A percentile compares a stretch with the other conserved stretches of the same genome.
Conservation (phyloP, 2,329 filamentous ascomycete species). For the Colletotrichum sp. region DNA sequence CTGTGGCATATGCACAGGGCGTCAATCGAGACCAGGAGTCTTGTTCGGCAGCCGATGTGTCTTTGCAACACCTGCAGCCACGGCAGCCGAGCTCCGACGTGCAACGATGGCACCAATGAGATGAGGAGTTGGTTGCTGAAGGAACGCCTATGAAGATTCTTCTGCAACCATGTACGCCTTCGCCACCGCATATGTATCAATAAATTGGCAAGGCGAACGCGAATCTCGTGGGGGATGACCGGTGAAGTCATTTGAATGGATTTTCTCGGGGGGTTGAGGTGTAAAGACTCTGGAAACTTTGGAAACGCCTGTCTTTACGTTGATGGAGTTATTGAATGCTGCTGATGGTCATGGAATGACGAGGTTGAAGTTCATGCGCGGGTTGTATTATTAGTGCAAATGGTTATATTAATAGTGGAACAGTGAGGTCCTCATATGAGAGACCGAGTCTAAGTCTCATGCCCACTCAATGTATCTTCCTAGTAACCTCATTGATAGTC, state of each 20-base stretch:
- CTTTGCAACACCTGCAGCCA: neutral
- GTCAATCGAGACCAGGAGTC: neutral
- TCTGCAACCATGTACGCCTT: neutral
- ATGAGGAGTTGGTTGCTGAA: neutral
- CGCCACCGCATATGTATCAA: neutral
- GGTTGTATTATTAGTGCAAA: neutral
- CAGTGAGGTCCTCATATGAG: neutral
- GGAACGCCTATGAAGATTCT: neutral
- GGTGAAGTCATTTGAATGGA: neutral
- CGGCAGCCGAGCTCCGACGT: fast-evolving
- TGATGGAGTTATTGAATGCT: neutral
- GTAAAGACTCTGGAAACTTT: neutral
- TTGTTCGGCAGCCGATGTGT: neutral
- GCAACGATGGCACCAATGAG: neutral
- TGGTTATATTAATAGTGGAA: neutral
- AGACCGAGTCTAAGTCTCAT: neutral
- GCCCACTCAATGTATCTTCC: neutral
- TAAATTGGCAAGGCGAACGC: neutral
- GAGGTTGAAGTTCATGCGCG: neutral
- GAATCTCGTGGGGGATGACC: neutral
- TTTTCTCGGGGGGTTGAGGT: neutral
- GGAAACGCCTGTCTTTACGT: neutral
- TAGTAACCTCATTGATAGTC: conserved; percentile 9
- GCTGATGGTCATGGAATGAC: neutral
- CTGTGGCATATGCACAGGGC: neutral